Evolutionary conservation across 768 basidiomycete genomes (phyloP), one percentile per base, ranked within the genome.

Genomic region (Trametes meyenii): DNA sequence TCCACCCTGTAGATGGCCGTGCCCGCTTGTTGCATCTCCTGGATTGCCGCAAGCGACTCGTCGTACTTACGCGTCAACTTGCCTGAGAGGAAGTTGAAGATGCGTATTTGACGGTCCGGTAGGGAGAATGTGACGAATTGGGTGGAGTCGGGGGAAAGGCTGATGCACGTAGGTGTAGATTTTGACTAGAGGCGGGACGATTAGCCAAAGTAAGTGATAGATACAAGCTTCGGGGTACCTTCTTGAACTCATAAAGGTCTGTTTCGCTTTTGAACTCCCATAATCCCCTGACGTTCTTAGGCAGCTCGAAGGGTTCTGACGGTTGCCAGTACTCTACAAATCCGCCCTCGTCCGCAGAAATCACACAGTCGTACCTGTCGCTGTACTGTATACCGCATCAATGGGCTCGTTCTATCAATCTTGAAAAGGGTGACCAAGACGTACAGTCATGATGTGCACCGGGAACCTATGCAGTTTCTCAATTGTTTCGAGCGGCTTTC

Each of bases 11-110:
- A 92, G 19, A 93, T 84, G 0, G 92, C 90, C 4, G 97, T 97
- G 0, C 95, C 96, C 1, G 95, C 96, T 73, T 98, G 97, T 73
- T 99, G 97, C 95, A 99, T 98, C 74, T 98, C 96, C 72, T 96
- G 93, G 40, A 96, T 91, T 0, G 97, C 96, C 29, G 84, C 77
- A 6, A 98, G 81, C 0, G 92, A 94, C 74, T 99, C 97, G 64
- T 99, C 97, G 72, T 98, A 99, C 72, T 92, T 93, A 19, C 96
- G 87, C 16, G 85, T 87, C 66, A 98, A 78, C 71, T 96, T 97
- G 7, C 94, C 97, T 0, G 85, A 83, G 12, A 95, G 81, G 80
- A 98, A 94, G 26, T 87, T 89, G 77, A 99, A 99, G 52, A 98
- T 81, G 54, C 96, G 92, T 44, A 99, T 87, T 75, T 96, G 92